These are phyloP conservation scores for Tuctoria greenei DNA, from an alignment of 176 grass and related monocot species.

Conservation along the genomic window DNA sequence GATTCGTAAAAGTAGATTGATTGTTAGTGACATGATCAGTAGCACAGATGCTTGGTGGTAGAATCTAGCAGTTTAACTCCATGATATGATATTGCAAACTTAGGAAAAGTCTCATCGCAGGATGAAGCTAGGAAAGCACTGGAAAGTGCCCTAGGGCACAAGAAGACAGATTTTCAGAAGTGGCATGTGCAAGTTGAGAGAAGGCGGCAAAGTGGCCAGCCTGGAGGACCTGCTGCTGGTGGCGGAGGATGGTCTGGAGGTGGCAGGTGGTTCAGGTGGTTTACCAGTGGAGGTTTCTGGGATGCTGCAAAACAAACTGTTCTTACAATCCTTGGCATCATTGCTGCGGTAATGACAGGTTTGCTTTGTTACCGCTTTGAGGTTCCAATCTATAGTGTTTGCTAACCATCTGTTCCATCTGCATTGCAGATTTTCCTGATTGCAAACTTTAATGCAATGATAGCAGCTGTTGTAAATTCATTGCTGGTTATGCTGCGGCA, in stretches of 20 bases:
- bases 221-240: slow-evolving; percentile 38
- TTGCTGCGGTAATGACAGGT: slow-evolving; percentile 33
- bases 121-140: slow-evolving; percentile 53
- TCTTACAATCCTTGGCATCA: slow-evolving; percentile 61
- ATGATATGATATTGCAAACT: not conserved
- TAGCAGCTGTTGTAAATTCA: slow-evolving; percentile 54
- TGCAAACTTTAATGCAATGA: slow-evolving; percentile 56
- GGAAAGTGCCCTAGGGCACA: slow-evolving; percentile 48
- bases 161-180: slow-evolving; percentile 40
- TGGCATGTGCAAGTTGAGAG: slow-evolving; percentile 46
- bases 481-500: slow-evolving; percentile 54
- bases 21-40: not conserved
- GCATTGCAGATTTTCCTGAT: slow-evolving; percentile 68
- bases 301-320: slow-evolving; percentile 61
- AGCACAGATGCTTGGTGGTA: not conserved
- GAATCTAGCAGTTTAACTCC: not conserved
- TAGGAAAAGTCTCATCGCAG: slow-evolving; percentile 15
- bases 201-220: slow-evolving; percentile 12
- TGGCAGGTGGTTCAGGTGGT: slow-evolving; percentile 74
- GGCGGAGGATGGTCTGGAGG: slow-evolving; percentile 60
- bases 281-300: slow-evolving; percentile 68
- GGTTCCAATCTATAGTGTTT: not conserved
- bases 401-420: slow-evolving; percentile 7
- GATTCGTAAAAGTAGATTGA: not conserved
- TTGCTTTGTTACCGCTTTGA: not conserved